phyloP scores from a whole-genome alignment of 495 filamentous ascomycete species.

The Aspergillus coremiiformis region DNA sequence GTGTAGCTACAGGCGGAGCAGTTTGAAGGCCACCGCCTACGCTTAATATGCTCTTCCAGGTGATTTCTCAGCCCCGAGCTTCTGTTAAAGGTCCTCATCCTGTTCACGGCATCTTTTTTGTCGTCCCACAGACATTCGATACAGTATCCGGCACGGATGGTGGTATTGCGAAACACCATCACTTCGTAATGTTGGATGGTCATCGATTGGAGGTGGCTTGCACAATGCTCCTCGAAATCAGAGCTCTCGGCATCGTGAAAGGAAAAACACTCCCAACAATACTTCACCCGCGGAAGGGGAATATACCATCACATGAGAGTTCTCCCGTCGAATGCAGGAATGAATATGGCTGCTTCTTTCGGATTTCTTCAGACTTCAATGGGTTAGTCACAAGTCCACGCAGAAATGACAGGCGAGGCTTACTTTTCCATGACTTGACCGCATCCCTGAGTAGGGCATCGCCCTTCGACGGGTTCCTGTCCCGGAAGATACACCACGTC shows the following conservation, averaged over 20 bases:
- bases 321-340: background rate
- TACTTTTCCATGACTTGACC: background rate
- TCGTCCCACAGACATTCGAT: conserved; percentile 6
- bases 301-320: background rate
- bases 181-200: conserved; percentile 4
- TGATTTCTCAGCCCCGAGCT: background rate
- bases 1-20: conserved; percentile 4
- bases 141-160: conserved; percentile 4
- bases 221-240: background rate
- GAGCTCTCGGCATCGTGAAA: background rate
- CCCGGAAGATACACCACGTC: background rate
- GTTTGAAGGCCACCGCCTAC: background rate
- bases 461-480: background rate
- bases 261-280: conserved; percentile 8
- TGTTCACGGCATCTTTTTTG: background rate
- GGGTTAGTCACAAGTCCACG: background rate
- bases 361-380: background rate
- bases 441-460: background rate
- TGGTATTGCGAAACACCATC: conserved; percentile 6
- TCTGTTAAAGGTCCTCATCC: conserved; percentile 1
- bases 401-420: background rate
- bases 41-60: background rate
- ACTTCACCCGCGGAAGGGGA: conserved; percentile 1
- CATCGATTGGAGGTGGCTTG: background rate
- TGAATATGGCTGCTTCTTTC: background rate